Evolutionary conservation across 2,329 filamentous ascomycete species (phyloP), one percentile per base, ranked within the genome.

Genomic region (Penicillium sp.): DNA sequence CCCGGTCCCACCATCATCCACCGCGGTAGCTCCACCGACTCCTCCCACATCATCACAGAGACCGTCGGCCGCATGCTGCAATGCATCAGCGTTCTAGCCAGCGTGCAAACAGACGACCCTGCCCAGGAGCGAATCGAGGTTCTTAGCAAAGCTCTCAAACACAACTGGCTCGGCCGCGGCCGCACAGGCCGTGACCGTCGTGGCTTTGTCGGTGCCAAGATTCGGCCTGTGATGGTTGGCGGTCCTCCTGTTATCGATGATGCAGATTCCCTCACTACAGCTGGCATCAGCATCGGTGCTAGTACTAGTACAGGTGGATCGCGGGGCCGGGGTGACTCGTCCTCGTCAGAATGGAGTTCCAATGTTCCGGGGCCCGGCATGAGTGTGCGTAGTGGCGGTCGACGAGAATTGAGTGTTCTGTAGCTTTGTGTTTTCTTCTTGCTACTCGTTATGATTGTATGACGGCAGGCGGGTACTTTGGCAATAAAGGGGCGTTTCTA

Each of bases 31-130:
- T 65, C 72, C 8, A 60, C 72, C 6, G 78, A 80, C 58, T 76
- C 74, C 68, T 88, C 86, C 55, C 77, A 69, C 84, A 91, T 71
- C 86, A 94, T 97, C 53, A 96, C 94, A 0, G 93, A 97, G 66
- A 96, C 93, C 66, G 93, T 97, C 0, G 94, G 92, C 0, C 83
- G 93, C 50, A 96, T 99, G 91, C 80, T 99, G 62, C 94, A 99
- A 78, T 99, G 94, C 74, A 89, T 97, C 75, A 93, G 89, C 72
- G 92, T 99, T 8, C 81, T 99, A 23, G 90, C 91, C 3, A 88
- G 87, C 61, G 84, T 96, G 13, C 88, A 86, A 68, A 86, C 82
- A 0, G 84, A 84, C 10, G 91, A 96, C 62, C 86, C 89, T 38
- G 83, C 85, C 1, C 90, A 93, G 70, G 83, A 83, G 56, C 91